A percentile compares a stretch with the other conserved stretches of the same genome.
Conservation (phyloP, 2,329 filamentous ascomycete species). For the Paecilomyces sp. region DNA sequence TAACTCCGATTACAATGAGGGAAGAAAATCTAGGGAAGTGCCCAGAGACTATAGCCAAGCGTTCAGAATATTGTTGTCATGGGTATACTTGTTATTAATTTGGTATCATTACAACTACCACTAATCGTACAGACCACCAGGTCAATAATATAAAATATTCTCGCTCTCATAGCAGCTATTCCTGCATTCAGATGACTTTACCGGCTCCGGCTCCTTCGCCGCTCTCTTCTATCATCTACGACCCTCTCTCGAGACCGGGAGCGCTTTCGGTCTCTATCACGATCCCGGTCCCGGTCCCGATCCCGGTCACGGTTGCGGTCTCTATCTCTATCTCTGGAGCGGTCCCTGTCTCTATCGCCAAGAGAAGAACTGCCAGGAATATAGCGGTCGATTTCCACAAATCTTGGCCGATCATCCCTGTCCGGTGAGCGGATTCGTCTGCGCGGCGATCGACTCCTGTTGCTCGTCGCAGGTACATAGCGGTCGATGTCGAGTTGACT, state of each 20-base stretch:
- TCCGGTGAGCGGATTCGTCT: conserved; percentile 30
- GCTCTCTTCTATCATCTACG: conserved; percentile 10
- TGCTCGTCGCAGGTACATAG: conserved; percentile 35
- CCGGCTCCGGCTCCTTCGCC: conserved; percentile 18
- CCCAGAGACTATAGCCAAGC: neutral
- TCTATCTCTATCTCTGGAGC: conserved; percentile 10
- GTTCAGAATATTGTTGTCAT: neutral
- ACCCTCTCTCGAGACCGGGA: conserved; percentile 13
- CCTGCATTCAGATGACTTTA: conserved; percentile 3
- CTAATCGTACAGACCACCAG: neutral
- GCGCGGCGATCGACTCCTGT: conserved; percentile 33
- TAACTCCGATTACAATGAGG: neutral
- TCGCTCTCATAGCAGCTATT: neutral
- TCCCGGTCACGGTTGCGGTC: conserved; percentile 13
- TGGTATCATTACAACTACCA: neutral
- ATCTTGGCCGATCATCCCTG: conserved; percentile 22
- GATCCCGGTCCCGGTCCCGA: conserved; percentile 11
- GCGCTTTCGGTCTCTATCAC: conserved; percentile 11
- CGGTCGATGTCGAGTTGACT: conserved; percentile 34
- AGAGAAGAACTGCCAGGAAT: conserved; percentile 25
- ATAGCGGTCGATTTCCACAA: conserved; percentile 39
- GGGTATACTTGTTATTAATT: neutral
- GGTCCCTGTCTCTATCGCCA: conserved; percentile 2
- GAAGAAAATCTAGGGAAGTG: neutral
- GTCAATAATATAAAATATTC: neutral